Percentiles rank a stretch among this genome's conserved stretches.
These are phyloP conservation scores for Staphylotrichum tortipilum DNA, from an alignment of 495 filamentous ascomycete genomes.

Conservation along the genomic window DNA sequence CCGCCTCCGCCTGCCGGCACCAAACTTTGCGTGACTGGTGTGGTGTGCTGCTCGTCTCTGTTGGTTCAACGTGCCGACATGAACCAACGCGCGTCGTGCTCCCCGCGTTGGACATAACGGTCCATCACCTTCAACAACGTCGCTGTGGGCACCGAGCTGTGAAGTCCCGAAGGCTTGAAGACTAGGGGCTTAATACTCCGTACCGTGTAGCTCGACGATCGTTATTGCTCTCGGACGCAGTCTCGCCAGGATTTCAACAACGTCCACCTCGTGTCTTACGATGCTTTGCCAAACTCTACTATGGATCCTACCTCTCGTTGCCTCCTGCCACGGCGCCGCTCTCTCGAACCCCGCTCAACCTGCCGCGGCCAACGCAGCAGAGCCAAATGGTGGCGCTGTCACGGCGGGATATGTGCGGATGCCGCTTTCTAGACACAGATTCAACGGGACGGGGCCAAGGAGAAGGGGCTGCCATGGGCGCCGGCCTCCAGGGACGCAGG, in stretches of 20 bases:
- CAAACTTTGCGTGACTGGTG: not conserved
- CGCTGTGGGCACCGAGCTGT: too few species aligned
- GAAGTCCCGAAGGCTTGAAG: too few species aligned
- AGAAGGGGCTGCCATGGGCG: not conserved
- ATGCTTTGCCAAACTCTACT: constrained; percentile 6
- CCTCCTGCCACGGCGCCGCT: constrained; percentile 5
- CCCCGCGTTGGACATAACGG: not conserved
- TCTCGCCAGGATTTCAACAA: too few species aligned
- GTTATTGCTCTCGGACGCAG: too few species aligned
- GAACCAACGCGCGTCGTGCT: not conserved
- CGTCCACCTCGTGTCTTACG: too few species aligned
- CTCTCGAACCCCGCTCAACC: not conserved
- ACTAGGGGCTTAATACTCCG: too few species aligned
- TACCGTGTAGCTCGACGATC: too few species aligned
- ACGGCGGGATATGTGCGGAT: constrained; percentile 23
- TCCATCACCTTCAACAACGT: not conserved
- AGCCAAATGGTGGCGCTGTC: not conserved
- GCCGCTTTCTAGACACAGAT: constrained; percentile 18
- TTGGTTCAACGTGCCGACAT: not conserved
- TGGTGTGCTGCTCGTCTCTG: not conserved
- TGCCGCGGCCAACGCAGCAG: not conserved
- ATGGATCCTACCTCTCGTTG: constrained; percentile 3
- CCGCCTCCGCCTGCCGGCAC: not conserved
- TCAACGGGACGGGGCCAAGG: constrained; percentile 18
- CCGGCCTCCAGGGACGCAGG: not conserved